Evolutionary conservation across 306 rosid genomes (phyloP), one percentile per base, ranked within the genome.

Genomic region (Purshia tridentata): DNA sequence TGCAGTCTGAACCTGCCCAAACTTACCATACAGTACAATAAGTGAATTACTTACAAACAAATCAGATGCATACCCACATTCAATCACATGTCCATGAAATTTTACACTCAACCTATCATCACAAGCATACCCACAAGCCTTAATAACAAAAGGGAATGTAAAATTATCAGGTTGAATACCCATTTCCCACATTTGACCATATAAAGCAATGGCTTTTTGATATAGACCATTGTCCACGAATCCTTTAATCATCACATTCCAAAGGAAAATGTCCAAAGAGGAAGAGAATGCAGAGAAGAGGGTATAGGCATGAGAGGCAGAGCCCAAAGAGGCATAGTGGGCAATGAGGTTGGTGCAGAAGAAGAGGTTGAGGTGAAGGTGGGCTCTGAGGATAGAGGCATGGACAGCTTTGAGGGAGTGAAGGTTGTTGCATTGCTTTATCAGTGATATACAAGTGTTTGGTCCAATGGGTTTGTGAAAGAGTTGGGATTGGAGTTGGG

Each of bases 201-300:
- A 84, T 6, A 81, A 54, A 67, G 67, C 4, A 50, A 84, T 9
- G 63, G 79, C 78, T 58, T 20, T 68, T 59, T n/a, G 65, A 45
- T 71, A 67, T 8, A 71, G 29, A 46, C 76, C 80, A 55, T 75
- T 69, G 72, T 84, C 74, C 15, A 84, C 83, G 42, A 84, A 78
- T 22, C 81, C 85, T 60, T 73, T 82, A 56, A 84, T 72, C 81
- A 81, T 78, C 4, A 84, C 88, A 14, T 84, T 84, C 85, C 83
- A 84, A 6, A 81, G 65, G 23, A 72, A 84, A 16, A 72, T 79
- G 23, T 84, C 83, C 0, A 56, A 18, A 1, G 46, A 16, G 1
- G 79, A 80, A 11, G 53, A 67, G 63, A 12, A 61, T 41, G 52
- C 46, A 63, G 81, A 75, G 79, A 84, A 84, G 52, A 84, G 75